A percentile compares a stretch with the other conserved stretches of the same genome.
phyloP scores from a whole-genome alignment of 176 grass and related monocot species.

The Bolboschoenus planiculmis region DNA sequence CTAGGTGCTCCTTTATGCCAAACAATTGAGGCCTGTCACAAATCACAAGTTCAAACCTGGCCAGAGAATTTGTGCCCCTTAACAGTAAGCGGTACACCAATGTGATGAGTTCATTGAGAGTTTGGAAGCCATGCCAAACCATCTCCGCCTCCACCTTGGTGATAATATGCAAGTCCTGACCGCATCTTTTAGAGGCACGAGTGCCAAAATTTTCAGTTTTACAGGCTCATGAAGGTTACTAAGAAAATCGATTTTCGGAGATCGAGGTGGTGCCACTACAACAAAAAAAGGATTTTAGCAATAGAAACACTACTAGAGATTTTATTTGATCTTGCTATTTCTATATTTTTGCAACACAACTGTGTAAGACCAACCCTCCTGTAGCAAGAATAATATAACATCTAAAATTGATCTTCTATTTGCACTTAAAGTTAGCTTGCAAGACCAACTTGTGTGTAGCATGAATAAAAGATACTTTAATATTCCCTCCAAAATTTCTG shows the following conservation, averaged over 20 bases:
- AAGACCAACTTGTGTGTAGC: too few species aligned
- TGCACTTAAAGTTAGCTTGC: too few species aligned
- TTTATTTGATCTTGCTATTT: too few species aligned
- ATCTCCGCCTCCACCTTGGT: neutral
- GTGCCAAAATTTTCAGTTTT: neutral
- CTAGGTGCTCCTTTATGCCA: neutral
- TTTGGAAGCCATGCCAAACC: neutral
- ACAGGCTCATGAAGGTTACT: neutral
- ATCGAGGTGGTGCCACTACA: neutral
- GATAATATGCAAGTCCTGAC: neutral
- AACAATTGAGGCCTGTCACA: neutral
- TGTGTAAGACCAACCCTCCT: too few species aligned
- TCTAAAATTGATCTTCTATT: too few species aligned
- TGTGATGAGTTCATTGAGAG: neutral
- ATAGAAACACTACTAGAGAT: too few species aligned
- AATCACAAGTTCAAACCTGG: neutral
- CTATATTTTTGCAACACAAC: too few species aligned
- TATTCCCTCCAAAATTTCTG: too few species aligned
- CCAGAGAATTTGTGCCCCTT: neutral
- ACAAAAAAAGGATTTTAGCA: too few species aligned
- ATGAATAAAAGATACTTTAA: too few species aligned
- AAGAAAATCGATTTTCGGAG: neutral
- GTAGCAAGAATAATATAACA: too few species aligned
- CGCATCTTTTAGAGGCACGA: neutral
- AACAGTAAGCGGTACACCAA: neutral